Evolutionary conservation across 768 basidiomycete species (phyloP).

Genomic region (Amanita subjunquillea): DNA sequence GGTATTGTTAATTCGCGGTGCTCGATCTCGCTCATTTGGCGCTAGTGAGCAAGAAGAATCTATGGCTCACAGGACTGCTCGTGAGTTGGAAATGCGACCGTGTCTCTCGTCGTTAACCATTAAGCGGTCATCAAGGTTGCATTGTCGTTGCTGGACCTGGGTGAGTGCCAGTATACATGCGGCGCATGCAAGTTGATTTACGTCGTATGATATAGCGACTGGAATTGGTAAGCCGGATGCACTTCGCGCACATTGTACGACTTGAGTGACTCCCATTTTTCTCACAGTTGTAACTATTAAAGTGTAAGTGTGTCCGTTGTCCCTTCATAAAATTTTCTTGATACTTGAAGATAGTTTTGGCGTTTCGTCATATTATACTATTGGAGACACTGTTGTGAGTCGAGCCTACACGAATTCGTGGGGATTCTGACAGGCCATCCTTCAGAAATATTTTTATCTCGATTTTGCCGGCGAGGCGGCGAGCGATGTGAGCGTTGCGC

Average conservation of each 20-base stretch:
- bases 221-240: slow-evolving; percentile 22
- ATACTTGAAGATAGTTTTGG: slow-evolving; percentile 22
- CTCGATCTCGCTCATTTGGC: neutral
- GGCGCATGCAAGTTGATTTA: neutral
- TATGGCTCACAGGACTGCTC: slow-evolving; percentile 30
- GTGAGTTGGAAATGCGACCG: slow-evolving; percentile 21
- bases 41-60: slow-evolving; percentile 36
- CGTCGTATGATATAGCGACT: slow-evolving; percentile 16
- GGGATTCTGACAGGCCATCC: neutral
- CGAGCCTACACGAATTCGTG: neutral
- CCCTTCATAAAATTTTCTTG: neutral
- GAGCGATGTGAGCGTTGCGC: slow-evolving; percentile 41
- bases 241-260: neutral
- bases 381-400: slow-evolving; percentile 28
- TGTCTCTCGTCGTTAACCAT: neutral
- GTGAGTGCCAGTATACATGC: slow-evolving; percentile 18
- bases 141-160: slow-evolving; percentile 33
- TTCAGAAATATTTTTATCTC: slow-evolving; percentile 39
- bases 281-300: slow-evolving; percentile 38
- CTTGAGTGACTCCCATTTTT: neutral
- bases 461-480: slow-evolving; percentile 40
- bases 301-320: slow-evolving; percentile 24
- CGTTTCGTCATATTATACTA: slow-evolving; percentile 23
- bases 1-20: slow-evolving; percentile 12
- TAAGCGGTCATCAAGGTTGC: slow-evolving; percentile 14